A percentile compares a stretch with the other conserved stretches of the same genome.
Evolutionary conservation across 495 filamentous ascomycete genomes (phyloP).

Genomic region (Neurospora sp.): DNA sequence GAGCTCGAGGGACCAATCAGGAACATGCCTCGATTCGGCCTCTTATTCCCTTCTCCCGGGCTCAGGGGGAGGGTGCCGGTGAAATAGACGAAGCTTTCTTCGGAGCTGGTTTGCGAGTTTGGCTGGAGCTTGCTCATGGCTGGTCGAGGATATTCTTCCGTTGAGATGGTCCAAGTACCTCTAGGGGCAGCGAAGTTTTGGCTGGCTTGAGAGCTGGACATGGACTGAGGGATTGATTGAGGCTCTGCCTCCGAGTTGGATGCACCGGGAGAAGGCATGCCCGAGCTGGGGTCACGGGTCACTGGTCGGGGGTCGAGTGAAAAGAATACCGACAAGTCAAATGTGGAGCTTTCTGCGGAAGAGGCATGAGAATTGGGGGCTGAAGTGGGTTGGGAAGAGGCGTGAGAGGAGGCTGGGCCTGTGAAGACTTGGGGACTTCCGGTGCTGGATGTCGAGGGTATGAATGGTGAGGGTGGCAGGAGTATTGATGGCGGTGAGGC

Average conservation of each 20-base stretch:
- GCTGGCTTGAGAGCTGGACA: neutral
- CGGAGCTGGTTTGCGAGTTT: neutral
- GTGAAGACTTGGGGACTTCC: neutral
- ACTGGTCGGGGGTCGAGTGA: neutral
- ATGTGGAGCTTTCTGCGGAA: neutral
- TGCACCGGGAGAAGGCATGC: neutral
- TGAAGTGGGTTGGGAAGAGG: neutral
- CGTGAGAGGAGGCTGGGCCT: neutral
- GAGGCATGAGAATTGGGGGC: neutral
- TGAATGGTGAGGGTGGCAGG: neutral
- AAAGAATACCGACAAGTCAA: neutral
- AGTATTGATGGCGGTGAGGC: neutral
- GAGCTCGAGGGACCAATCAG: neutral
- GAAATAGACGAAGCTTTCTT: neutral
- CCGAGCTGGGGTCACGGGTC: neutral
- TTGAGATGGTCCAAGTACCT: neutral
- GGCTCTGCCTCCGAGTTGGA: neutral
- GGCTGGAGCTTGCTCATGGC: neutral
- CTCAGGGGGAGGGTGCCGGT: neutral
- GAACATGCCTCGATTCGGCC: neutral
- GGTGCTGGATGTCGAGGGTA: neutral
- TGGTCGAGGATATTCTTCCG: neutral
- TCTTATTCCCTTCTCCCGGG: too few species aligned
- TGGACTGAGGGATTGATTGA: neutral
- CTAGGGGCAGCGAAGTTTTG: neutral